These are phyloP conservation scores for Sequoia sempervirens DNA, from an alignment of 75 land plant genomes.

Conservation along the genomic window DNA sequence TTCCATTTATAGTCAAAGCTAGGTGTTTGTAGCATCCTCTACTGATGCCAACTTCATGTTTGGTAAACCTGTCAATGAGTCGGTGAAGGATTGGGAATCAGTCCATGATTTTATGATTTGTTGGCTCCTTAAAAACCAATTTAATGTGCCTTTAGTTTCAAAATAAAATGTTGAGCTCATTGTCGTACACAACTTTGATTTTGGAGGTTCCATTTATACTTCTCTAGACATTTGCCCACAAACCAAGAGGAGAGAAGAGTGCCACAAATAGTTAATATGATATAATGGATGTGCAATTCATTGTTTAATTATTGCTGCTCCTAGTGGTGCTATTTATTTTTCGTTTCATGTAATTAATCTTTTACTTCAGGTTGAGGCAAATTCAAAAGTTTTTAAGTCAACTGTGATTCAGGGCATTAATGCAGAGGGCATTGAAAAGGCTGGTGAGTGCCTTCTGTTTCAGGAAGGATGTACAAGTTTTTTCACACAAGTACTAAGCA, in stretches of 20 bases:
- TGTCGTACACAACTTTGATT: not conserved
- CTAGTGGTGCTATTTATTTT: not conserved
- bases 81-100: not conserved
- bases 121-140: not conserved
- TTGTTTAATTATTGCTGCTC: not conserved
- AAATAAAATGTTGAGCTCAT: not conserved
- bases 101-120: not conserved
- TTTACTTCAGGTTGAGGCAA: slow-evolving; percentile 55
- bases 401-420: slow-evolving; percentile 65
- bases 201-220: not conserved
- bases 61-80: not conserved
- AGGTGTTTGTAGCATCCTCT: not conserved
- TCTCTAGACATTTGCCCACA: not conserved
- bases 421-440: slow-evolving; percentile 57
- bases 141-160: not conserved
- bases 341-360: not conserved
- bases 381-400: slow-evolving; percentile 61
- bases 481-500: slow-evolving; percentile 37
- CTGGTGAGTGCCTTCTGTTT: slow-evolving; percentile 57
- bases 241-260: not conserved
- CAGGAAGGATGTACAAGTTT: slow-evolving; percentile 76
- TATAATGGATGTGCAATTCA: not conserved
- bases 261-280: not conserved
- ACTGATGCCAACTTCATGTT: not conserved
- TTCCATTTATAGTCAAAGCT: not conserved